Percentiles rank a stretch among this genome's conserved stretches.
These are phyloP conservation scores for Talaromyces sp. DNA, from an alignment of 2,329 filamentous ascomycete species.

Conservation along the genomic window DNA sequence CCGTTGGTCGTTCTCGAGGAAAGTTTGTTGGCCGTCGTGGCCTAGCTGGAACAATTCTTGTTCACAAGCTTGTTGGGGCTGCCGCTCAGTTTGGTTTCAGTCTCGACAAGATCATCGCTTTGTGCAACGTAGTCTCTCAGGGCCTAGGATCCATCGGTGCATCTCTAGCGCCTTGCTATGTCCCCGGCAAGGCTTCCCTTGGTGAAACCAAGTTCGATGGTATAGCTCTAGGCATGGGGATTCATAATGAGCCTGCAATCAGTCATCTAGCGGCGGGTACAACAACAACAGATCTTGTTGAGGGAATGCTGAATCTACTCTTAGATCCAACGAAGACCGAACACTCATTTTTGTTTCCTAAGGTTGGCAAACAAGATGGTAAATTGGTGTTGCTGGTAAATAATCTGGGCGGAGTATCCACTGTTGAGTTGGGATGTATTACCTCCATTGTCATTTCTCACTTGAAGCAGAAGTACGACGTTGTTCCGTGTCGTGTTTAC, in stretches of 20 bases:
- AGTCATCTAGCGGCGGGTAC: neutral
- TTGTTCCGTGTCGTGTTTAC: neutral
- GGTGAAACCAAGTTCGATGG: constrained; percentile 54
- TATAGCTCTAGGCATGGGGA: constrained; percentile 52
- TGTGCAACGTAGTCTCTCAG: neutral
- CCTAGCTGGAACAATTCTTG: constrained; percentile 59
- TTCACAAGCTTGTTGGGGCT: constrained; percentile 57
- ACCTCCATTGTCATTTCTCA: neutral
- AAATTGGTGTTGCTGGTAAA: neutral
- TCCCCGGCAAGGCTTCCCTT: constrained; percentile 39
- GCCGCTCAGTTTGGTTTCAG: constrained; percentile 48
- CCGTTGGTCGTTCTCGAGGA: constrained; percentile 45
- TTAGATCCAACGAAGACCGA: neutral
- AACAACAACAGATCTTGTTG: neutral
- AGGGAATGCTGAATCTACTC: neutral
- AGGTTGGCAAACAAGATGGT: neutral
- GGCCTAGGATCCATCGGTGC: neutral
- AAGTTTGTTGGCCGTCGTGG: constrained; percentile 60
- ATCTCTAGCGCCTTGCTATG: neutral
- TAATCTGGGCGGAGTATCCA: neutral
- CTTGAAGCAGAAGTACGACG: neutral
- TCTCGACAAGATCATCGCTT: constrained; percentile 25
- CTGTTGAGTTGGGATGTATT: neutral
- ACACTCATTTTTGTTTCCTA: neutral
- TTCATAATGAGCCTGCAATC: constrained; percentile 61